These are phyloP conservation scores for Plantago major DNA, from an alignment of 257 asterid species.

Conservation along the genomic window DNA sequence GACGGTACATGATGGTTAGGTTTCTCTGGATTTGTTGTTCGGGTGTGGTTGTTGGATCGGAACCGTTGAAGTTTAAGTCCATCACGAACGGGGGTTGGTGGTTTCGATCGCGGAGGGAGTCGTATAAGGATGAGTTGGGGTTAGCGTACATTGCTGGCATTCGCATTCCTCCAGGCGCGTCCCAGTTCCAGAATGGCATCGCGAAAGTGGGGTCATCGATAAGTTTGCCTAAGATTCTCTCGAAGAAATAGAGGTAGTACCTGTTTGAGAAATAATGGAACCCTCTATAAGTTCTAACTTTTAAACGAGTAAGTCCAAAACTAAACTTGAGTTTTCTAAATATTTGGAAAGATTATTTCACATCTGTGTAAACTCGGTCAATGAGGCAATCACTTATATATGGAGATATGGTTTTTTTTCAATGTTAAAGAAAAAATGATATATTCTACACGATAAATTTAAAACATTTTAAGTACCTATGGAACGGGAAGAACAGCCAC, in stretches of 20 bases:
- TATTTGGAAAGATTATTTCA: too few species aligned
- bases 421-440: too few species aligned
- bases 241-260: constrained; percentile 66
- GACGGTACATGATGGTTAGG: constrained; percentile 63
- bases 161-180: constrained; percentile 58
- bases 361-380: too few species aligned
- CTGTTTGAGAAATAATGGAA: too few species aligned
- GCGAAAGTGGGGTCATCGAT: constrained; percentile 68
- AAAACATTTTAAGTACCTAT: constrained; percentile 21
- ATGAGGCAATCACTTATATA: too few species aligned
- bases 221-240: constrained; percentile 52
- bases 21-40: constrained; percentile 36
- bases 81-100: constrained; percentile 66
- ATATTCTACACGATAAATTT: too few species aligned
- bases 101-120: constrained; percentile 42
- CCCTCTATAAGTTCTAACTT: too few species aligned
- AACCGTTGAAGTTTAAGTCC: constrained; percentile 52
- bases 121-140: constrained; percentile 45
- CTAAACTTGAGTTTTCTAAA: too few species aligned
- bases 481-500: constrained; percentile 77
- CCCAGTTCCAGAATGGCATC: constrained; percentile 87
- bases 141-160: constrained; percentile 49
- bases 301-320: too few species aligned
- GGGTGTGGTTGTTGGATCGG: constrained; percentile 16
- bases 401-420: too few species aligned